phyloP scores from a whole-genome alignment of 768 basidiomycete species.

The Leccinum rimulosum region DNA sequence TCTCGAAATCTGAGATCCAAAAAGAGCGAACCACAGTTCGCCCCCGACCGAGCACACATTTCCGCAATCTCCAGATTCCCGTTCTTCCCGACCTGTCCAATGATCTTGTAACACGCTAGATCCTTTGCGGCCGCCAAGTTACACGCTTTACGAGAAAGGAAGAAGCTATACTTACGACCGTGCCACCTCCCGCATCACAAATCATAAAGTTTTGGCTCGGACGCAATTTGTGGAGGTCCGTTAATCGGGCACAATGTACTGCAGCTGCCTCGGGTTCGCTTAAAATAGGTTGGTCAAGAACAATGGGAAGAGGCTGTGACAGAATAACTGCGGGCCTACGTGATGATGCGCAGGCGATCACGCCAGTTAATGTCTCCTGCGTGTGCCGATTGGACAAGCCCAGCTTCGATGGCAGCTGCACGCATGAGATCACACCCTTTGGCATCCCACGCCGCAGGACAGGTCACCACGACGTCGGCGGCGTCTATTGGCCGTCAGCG shows the following conservation, averaged over 20 bases:
- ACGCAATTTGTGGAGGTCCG: constrained; percentile 73
- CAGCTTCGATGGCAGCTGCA: constrained; percentile 76
- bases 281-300: constrained; percentile 13
- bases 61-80: constrained; percentile 88
- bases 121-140: constrained; percentile 26
- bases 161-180: constrained; percentile 46
- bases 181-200: constrained; percentile 89
- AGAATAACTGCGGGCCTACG: constrained; percentile 35
- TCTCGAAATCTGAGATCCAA: constrained; percentile 85
- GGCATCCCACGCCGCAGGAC: constrained; percentile 90
- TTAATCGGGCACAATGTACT: constrained; percentile 81
- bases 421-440: constrained; percentile 85
- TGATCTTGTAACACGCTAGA: constrained; percentile 69
- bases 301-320: not conserved
- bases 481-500: constrained; percentile 46
- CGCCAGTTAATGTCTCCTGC: constrained; percentile 76
- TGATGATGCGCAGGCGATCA: constrained; percentile 81
- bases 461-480: constrained; percentile 83
- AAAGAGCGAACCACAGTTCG: constrained; percentile 85
- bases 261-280: constrained; percentile 85
- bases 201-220: constrained; percentile 87
- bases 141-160: not conserved
- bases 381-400: constrained; percentile 68
- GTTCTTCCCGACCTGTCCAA: constrained; percentile 73
- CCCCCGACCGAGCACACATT: constrained; percentile 83